These are phyloP conservation scores for Pseudognaphalium luteoalbum DNA, from an alignment of 129 eudicot genomes.

Conservation along the genomic window DNA sequence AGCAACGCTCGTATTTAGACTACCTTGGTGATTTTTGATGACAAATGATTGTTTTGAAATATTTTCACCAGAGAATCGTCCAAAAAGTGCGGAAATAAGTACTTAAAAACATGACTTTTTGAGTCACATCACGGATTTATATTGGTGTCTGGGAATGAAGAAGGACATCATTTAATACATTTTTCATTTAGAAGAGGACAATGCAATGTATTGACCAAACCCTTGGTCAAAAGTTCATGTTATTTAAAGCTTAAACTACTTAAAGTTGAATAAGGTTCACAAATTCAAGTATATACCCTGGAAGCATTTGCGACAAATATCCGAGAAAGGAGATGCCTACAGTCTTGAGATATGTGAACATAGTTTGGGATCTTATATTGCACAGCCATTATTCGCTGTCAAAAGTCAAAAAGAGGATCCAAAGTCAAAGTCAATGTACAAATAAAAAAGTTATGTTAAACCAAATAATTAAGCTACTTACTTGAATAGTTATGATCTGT, in stretches of 20 bases:
- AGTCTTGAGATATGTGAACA: constrained; percentile 96
- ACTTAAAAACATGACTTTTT: too few species aligned
- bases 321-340: constrained; percentile 91
- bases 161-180: too few species aligned
- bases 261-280: background rate
- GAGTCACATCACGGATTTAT: too few species aligned
- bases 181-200: constrained; percentile 23
- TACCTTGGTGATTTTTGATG: too few species aligned
- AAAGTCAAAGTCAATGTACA: constrained; percentile 16
- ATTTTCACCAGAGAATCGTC: too few species aligned
- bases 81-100: too few species aligned
- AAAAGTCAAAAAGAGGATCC: constrained; percentile 2
- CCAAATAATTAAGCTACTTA: constrained; percentile 19
- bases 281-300: constrained; percentile 43
- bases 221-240: background rate
- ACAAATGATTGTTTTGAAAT: too few species aligned
- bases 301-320: constrained; percentile 76
- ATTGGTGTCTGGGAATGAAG: too few species aligned
- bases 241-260: constrained; percentile 12
- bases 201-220: constrained; percentile 15
- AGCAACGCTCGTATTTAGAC: too few species aligned
- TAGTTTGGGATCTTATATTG: constrained; percentile 94
- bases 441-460: constrained; percentile 1
- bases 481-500: constrained; percentile 94
- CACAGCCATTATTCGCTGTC: constrained; percentile 77